Percentiles rank a stretch among this genome's conserved stretches.
These are phyloP conservation scores for Penicillium egyptiacum DNA, from an alignment of 495 filamentous ascomycete species.

Conservation along the genomic window DNA sequence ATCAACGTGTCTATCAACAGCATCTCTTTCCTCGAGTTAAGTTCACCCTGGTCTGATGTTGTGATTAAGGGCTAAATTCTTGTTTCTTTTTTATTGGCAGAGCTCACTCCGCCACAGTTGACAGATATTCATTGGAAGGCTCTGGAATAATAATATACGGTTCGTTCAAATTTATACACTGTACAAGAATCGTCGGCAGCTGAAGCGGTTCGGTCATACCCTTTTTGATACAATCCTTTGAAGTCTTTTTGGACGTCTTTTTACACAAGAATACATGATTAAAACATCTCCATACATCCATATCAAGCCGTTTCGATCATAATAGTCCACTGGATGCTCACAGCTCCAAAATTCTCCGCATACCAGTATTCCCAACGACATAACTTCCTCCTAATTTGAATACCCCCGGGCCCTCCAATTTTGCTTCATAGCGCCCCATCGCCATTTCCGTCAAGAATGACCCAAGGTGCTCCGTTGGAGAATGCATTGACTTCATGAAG, in stretches of 20 bases:
- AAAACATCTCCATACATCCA: not conserved
- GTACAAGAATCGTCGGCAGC: not conserved
- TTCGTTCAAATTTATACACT: not conserved
- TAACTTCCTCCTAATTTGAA: conserved; percentile 17
- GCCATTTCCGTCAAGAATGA: conserved; percentile 57
- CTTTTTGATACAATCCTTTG: no score
- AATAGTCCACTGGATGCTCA: not conserved
- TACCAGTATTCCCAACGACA: conserved; percentile 18
- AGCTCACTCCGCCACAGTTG: not conserved
- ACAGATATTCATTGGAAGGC: not conserved
- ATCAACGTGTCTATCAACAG: not conserved
- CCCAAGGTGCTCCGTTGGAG: conserved; percentile 43
- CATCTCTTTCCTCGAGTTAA: not conserved
- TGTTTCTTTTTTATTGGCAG: not conserved
- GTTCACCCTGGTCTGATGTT: not conserved
- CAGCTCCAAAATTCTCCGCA: conserved; percentile 22
- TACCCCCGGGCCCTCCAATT: conserved; percentile 45
- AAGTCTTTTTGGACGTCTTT: no score
- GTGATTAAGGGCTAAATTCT: not conserved
- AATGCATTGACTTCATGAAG: conserved; percentile 18
- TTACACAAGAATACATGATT: not conserved
- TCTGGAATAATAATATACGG: not conserved
- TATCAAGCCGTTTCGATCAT: not conserved
- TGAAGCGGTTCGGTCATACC: not conserved
- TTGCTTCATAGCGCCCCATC: conserved; percentile 50